Conservation (phyloP, 345 rosid genomes). For the Gossypium longicalyx region DNA sequence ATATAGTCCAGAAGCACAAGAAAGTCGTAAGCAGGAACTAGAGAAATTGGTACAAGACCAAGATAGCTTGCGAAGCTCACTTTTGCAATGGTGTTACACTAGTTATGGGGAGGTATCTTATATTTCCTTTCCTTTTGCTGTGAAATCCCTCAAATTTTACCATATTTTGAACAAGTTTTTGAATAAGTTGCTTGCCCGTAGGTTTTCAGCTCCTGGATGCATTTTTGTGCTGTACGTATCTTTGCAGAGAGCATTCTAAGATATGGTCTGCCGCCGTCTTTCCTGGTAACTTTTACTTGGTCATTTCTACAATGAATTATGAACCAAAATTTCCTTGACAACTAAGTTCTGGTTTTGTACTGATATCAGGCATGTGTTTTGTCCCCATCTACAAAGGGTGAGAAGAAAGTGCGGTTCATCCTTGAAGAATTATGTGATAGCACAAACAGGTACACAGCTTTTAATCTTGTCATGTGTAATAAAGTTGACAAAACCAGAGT, state of each 20-base stretch:
- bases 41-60: conserved; percentile 73
- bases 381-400: conserved; percentile 71
- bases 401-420: conserved; percentile 91
- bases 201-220: conserved; percentile 99
- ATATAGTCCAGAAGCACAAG: conserved; percentile 81
- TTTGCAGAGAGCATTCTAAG: conserved; percentile 95
- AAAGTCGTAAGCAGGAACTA: conserved; percentile 74
- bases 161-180: background rate
- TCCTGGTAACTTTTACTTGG: conserved; percentile 55
- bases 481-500: background rate
- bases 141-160: background rate
- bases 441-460: conserved; percentile 56
- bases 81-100: conserved; percentile 95
- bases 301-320: conserved; percentile 3
- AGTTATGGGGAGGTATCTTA: conserved; percentile 85
- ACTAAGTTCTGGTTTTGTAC: conserved; percentile 18
- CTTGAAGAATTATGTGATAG: conserved; percentile 75
- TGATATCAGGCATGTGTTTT: conserved; percentile 76
- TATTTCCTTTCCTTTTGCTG: background rate
- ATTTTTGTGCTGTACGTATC: conserved; percentile 89
- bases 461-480: background rate
- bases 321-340: background rate
- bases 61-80: conserved; percentile 74
- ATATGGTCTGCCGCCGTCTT: conserved; percentile 94
- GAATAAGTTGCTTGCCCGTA: conserved; percentile 27